A percentile compares a stretch with the other conserved stretches of the same genome.
Evolutionary conservation across 768 basidiomycete species (phyloP).

Genomic region (Tulasnella sp.): DNA sequence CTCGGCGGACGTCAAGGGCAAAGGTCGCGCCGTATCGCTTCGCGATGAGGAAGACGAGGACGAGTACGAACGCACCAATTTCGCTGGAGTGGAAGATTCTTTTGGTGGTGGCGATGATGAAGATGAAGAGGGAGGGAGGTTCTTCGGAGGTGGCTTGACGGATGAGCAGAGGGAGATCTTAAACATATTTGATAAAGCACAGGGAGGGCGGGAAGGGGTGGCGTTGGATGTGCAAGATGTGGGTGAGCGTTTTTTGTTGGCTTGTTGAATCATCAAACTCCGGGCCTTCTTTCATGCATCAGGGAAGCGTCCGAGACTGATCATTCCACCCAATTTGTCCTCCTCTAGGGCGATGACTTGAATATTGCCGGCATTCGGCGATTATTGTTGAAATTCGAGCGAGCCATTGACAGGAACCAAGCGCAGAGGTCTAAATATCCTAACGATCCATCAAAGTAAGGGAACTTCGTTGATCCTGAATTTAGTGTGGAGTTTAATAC

Average conservation of each 20-base stretch:
- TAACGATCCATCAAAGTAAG: slow-evolving; percentile 84
- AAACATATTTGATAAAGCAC: slow-evolving; percentile 79
- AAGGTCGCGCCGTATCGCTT: slow-evolving; percentile 50
- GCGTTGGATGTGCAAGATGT: slow-evolving; percentile 52
- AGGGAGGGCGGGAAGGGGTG: slow-evolving; percentile 54
- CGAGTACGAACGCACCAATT: slow-evolving; percentile 42
- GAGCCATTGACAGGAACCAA: slow-evolving; percentile 89
- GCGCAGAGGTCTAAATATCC: slow-evolving; percentile 95
- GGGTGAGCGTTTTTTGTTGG: slow-evolving; percentile 37
- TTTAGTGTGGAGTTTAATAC: not conserved
- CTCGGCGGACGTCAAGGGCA: slow-evolving; percentile 34
- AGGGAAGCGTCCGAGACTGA: not conserved
- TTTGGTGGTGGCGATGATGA: slow-evolving; percentile 89
- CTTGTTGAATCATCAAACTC: not conserved
- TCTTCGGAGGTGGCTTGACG: slow-evolving; percentile 91
- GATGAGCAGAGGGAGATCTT: slow-evolving; percentile 91
- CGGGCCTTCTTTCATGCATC: not conserved
- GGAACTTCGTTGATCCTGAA: slow-evolving; percentile 20
- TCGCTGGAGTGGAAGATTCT: slow-evolving; percentile 45
- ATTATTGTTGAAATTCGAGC: slow-evolving; percentile 75
- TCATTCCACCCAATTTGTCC: not conserved
- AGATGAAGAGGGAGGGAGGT: slow-evolving; percentile 88
- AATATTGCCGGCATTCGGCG: slow-evolving; percentile 68
- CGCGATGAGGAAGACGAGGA: slow-evolving; percentile 48
- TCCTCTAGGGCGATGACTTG: slow-evolving; percentile 56